Evolutionary conservation across 2,329 filamentous ascomycete species (phyloP), one percentile per base, ranked within the genome.

Genomic region (Drechslera avenae): DNA sequence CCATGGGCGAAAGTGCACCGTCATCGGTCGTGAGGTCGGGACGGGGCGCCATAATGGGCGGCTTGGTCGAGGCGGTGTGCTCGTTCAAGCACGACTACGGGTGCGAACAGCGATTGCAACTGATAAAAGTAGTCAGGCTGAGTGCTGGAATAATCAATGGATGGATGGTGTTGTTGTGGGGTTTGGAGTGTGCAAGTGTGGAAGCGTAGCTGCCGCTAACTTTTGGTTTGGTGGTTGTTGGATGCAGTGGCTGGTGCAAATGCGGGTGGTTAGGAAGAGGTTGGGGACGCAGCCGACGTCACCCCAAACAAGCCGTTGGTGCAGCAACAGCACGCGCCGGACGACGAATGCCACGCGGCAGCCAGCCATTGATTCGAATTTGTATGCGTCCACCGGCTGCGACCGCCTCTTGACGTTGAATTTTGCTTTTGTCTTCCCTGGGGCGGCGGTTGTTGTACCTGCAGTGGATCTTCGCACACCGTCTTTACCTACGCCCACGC

Each of bases 21-120:
- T 44, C 54, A 41, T 51, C 47, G 33, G 56, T 39, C 18, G 54
- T 56, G 50, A 68, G 54, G 21, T 66, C 62, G 40, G 74, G 64
- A 42, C 66, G 52, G 34, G 70, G 60, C 64, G 66, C 66, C 66
- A 68, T 68, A 44, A 30, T 52, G 62, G 62, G 62, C 64, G 57
- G 37, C 39, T 46, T 23, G 46, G 49, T 43, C 23, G 46, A 44
- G 47, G 40, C 52, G 39, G 57, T 39, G 39, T 49, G 43, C 36
- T 49, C 50, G 41, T 39, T 34, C 39, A 49, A 43, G 42, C 42
- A 47, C 21, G 19, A 35, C 39, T 50, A 21, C 26, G 21, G 26
- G n/a, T 19, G 23, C 37, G 44, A 31, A 42, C 33, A 56, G 37
- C 55, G 52, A 54, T 43, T 54, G 57, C 50, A 60, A 60, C 58